Evolutionary conservation across 495 filamentous ascomycete species (phyloP), one percentile per base, ranked within the genome.

Genomic region (Staphylotrichum longicolle): DNA sequence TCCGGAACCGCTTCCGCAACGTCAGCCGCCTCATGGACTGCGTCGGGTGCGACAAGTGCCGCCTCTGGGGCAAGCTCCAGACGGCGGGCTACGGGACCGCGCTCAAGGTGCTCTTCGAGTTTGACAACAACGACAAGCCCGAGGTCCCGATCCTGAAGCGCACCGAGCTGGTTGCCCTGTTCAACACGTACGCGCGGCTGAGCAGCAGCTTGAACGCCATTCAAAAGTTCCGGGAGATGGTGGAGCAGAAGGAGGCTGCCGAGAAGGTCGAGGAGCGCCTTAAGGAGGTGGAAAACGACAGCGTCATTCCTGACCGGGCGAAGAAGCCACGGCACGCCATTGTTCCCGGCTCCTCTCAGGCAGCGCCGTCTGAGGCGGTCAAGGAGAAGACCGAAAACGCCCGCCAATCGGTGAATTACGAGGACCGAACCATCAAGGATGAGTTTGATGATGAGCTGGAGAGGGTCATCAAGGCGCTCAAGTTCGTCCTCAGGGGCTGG

Each of bases 51-150:
- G 94, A 98, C 77, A 98, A 98, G 77, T 98, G 94, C 76, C 86
- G 94, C 14, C 85, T 98, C 3, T 98, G 94, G 95, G 94, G 94
- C 53, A 98, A 98, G 74, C 74, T 98, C n/a, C 94, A 98, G 72
- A 94, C 91, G 6, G 89, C 88, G 20, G 94, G 94, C 14, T 98
- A 96, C 69, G 95, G 94, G 40, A 92, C 94, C 2, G 94, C 94
- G 9, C 75, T 98, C 41, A 98, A 98, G 74, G 87, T 98, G 2
- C 80, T 98, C 3, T 98, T 98, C 68, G 95, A 98, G 66, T 96
- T 93, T 64, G 91, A 96, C 70, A 87, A 86, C 65, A 87, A 86
- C 63, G 86, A 89, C 52, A 82, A 87, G 57, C 70, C 75, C 6
- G 83, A 83, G 39, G 88, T 90, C 63, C 93, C 91, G 6, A 80